Evolutionary conservation across 176 grass and related monocot species (phyloP), one percentile per base, ranked within the genome.

Genomic region (Carex littledalei): DNA sequence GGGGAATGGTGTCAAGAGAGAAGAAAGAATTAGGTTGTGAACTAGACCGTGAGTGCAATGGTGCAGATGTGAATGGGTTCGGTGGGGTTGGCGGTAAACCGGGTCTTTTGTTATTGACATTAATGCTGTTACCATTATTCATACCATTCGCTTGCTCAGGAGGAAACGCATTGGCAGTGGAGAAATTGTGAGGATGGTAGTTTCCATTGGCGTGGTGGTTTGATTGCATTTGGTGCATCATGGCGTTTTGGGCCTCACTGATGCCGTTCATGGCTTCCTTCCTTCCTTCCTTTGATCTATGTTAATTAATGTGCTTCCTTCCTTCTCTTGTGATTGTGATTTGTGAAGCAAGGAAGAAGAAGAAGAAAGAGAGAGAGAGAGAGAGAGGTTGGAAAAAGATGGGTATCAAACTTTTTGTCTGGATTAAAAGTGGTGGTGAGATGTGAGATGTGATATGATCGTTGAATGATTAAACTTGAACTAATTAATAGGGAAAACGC

Each of bases 11-110:
- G 18, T 88, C 87, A 18, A 89, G 58, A 81, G 84, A 86, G 78
- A 86, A 89, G 63, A 89, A 86, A 17, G 73, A 66, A 45, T 45
- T 45, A 65, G 82, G 87, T 15, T 88, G 87, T 3, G 86, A 84
- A 43, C 11, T 73, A 2, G 66, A 78, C 7, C 67, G 56, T 0
- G 87, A 82, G 78, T 77, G 84, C 12, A 86, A 60, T 68, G 17
- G 81, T 0, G 43, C 32, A 26, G 63, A 18, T 32, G 63, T 21
- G 32, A 7, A 84, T 24, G 17, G 79, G 80, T 85, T 87, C 6
- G 92, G 90, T 72, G 91, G 90, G 55, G 86, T 89, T 43, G 86
- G 94, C 3, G 93, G 93, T 50, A 94, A 89, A 2, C 93, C 92
- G 5, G 90, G 34, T 14, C 88, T 88, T 80, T 87, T 84, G 84